A percentile compares a stretch with the other conserved stretches of the same genome.
Conservation (phyloP, 2,329 filamentous ascomycete species). For the Aureobasidium namibiae region DNA sequence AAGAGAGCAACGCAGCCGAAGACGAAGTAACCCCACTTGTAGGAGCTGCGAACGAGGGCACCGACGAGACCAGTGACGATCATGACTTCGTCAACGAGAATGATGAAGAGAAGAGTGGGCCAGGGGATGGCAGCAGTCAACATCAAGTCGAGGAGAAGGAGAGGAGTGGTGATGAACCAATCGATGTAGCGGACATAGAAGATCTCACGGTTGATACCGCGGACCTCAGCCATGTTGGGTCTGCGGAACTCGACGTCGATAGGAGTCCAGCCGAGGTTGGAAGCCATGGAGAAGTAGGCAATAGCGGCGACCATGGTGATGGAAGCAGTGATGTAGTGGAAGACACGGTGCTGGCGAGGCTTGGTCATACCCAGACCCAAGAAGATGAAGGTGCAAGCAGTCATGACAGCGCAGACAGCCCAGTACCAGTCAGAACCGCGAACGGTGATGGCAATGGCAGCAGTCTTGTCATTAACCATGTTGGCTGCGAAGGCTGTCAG, state of each 20-base stretch:
- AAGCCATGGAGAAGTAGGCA: constrained; percentile 60
- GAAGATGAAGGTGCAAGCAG: constrained; percentile 44
- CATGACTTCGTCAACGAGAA: constrained; percentile 59
- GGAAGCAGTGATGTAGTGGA: constrained; percentile 55
- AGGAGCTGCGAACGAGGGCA: constrained; percentile 51
- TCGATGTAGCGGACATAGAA: constrained; percentile 61
- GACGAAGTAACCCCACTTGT: constrained; percentile 62
- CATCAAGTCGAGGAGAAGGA: constrained; percentile 54
- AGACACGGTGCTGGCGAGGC: constrained; percentile 48
- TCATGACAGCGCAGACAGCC: constrained; percentile 54
- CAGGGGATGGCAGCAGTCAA: constrained; percentile 58
- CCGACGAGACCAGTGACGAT: constrained; percentile 59
- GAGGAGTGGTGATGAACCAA: constrained; percentile 56
- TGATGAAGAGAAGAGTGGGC: constrained; percentile 53
- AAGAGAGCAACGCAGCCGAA: constrained; percentile 47
- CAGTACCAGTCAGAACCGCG: constrained; percentile 57
- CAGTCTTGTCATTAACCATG: constrained; percentile 37
- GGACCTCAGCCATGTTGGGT: constrained; percentile 32
- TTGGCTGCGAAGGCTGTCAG: constrained; percentile 25
- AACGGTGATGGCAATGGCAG: constrained; percentile 50
- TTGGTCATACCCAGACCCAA: constrained; percentile 46
- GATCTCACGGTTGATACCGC: constrained; percentile 51
- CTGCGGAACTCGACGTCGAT: constrained; percentile 54
- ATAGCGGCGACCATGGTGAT: constrained; percentile 53
- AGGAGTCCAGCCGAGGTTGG: constrained; percentile 55